Conservation (phyloP, 352 stramenopile species). For the Pythium apleroticum region DNA sequence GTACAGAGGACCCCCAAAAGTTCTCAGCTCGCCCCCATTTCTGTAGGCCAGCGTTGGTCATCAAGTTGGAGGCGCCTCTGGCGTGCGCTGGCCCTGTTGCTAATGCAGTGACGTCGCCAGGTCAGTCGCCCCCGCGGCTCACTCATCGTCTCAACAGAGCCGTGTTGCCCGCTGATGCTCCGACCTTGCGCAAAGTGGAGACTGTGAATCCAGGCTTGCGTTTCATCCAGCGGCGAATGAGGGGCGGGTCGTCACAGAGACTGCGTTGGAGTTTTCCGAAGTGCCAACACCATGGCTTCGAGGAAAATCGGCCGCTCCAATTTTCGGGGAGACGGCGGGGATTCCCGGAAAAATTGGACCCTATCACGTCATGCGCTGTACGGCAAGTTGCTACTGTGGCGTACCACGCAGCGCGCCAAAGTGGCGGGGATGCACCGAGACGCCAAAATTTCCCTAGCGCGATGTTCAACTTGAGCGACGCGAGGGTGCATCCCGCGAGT, state of each 20-base stretch:
- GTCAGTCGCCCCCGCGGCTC: constrained; percentile 4
- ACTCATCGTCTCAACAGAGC: not conserved
- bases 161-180: not conserved
- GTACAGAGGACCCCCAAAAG: too few relatives aligned
- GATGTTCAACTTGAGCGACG: not conserved
- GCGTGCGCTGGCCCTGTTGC: not conserved
- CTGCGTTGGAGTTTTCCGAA: not conserved
- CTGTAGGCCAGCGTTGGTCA: too few relatives aligned
- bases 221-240: not conserved
- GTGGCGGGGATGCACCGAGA: not conserved
- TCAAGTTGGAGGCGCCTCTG: too few relatives aligned
- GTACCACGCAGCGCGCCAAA: not conserved
- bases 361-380: not conserved
- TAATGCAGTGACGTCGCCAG: constrained; percentile 16
- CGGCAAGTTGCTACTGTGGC: not conserved
- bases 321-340: not conserved
- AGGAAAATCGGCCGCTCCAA: not conserved
- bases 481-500: not conserved
- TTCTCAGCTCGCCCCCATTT: too few relatives aligned
- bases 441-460: not conserved
- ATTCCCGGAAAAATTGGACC: not conserved
- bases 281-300: too few relatives aligned
- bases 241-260: not conserved
- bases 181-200: not conserved
- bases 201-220: not conserved